A percentile compares a stretch with the other conserved stretches of the same genome.
phyloP scores from a whole-genome alignment of 108 stramenopile species.

The Nitzschia sp. region DNA sequence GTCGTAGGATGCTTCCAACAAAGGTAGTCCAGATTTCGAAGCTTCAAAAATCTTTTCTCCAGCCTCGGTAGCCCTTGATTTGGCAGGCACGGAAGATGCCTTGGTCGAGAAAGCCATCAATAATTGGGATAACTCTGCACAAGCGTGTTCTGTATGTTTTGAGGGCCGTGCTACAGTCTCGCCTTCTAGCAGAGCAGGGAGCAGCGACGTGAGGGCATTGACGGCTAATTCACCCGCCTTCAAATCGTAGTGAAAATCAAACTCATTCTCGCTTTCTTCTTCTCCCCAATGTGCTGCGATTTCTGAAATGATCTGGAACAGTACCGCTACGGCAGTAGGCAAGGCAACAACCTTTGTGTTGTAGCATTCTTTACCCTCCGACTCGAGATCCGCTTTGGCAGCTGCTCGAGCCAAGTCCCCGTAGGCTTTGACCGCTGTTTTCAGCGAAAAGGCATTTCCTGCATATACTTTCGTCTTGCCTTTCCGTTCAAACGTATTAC shows the following conservation, averaged over 20 bases:
- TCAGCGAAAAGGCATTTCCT: slow-evolving; percentile 26
- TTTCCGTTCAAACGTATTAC: slow-evolving; percentile 38
- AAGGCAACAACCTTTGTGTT: slow-evolving; percentile 38
- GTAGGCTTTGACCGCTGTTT: slow-evolving; percentile 33
- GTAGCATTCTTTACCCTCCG: background rate
- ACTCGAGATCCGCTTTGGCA: slow-evolving; percentile 22
- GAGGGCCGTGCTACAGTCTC: slow-evolving; percentile 17
- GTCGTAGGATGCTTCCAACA: slow-evolving; percentile 37
- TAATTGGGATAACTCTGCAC: slow-evolving; percentile 26
- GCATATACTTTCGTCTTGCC: slow-evolving; percentile 33
- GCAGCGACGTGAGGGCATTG: slow-evolving; percentile 13
- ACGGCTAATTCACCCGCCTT: slow-evolving; percentile 38
- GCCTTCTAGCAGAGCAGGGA: slow-evolving; percentile 27
- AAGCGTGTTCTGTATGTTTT: slow-evolving; percentile 21
- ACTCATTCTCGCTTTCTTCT: slow-evolving; percentile 9
- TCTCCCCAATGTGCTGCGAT: slow-evolving; percentile 30
- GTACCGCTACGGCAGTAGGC: slow-evolving; percentile 31
- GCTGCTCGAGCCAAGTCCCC: slow-evolving; percentile 29
- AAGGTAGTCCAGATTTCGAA: slow-evolving; percentile 18
- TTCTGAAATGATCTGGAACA: slow-evolving; percentile 37
- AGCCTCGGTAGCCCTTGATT: slow-evolving; percentile 23
- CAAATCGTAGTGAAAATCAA: slow-evolving; percentile 24
- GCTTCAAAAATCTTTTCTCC: slow-evolving; percentile 31
- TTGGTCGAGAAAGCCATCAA: slow-evolving; percentile 24
- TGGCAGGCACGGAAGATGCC: slow-evolving; percentile 27